Conservation (phyloP, 306 rosid species). For the Acmispon strigosus region DNA sequence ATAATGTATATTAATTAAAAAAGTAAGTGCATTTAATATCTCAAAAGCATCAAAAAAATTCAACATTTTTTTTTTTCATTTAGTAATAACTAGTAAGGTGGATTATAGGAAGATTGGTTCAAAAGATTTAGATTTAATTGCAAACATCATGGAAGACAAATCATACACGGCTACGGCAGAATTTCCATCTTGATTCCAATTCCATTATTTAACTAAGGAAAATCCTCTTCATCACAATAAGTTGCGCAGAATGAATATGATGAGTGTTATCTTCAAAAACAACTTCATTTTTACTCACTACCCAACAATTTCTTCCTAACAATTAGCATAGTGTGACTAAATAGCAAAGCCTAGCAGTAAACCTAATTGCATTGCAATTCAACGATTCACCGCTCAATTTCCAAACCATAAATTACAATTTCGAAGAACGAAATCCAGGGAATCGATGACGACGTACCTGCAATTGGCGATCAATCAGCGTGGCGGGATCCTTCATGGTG, state of each 20-base stretch:
- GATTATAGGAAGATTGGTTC: background rate
- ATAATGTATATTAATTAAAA: too few relatives aligned
- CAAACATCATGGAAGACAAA: too few relatives aligned
- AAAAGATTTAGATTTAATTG: background rate
- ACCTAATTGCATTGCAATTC: background rate
- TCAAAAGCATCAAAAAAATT: background rate
- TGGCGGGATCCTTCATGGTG: constrained; percentile 77
- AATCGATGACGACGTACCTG: constrained; percentile 42
- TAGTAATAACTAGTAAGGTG: background rate
- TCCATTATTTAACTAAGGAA: background rate
- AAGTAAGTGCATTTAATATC: background rate
- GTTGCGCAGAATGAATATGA: too few relatives aligned
- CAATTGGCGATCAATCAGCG: constrained; percentile 70
- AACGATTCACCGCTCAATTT: background rate
- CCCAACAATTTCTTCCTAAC: too few relatives aligned
- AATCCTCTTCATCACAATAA: too few relatives aligned
- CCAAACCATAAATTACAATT: background rate
- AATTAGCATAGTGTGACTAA: background rate
- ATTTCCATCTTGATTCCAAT: background rate
- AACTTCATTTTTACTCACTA: too few relatives aligned
- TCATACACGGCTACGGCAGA: background rate
- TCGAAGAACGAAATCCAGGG: background rate
- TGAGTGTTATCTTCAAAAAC: too few relatives aligned
- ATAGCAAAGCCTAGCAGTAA: background rate
- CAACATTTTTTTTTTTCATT: background rate